A percentile compares a stretch with the other conserved stretches of the same genome.
Conservation (phyloP, 305 asterid genomes). For the Striga hermonthica region DNA sequence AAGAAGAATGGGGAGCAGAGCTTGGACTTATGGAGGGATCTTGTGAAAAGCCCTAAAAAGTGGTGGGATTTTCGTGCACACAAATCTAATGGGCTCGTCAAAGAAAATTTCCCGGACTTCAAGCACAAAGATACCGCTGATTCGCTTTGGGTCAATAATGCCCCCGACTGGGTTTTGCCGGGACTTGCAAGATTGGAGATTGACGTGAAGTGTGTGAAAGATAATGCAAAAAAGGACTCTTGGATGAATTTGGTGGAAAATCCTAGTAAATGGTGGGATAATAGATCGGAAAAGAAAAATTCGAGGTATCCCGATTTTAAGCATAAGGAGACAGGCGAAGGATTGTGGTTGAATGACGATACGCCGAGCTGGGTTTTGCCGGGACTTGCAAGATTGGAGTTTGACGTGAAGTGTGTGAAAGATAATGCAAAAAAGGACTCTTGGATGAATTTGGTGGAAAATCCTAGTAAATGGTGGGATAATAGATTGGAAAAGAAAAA, state of each 20-base stretch:
- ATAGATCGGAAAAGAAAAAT: constrained; percentile 44
- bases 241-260: constrained; percentile 55
- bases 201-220: constrained; percentile 32
- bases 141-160: constrained; percentile 45
- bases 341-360: constrained; percentile 40
- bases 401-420: constrained; percentile 34
- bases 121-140: constrained; percentile 50
- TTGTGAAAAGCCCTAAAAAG: constrained; percentile 47
- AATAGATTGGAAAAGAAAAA: constrained; percentile 46
- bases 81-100: constrained; percentile 46
- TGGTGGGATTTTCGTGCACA: constrained; percentile 67
- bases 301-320: constrained; percentile 67
- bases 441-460: constrained; percentile 52
- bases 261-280: constrained; percentile 74
- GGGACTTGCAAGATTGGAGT: constrained; percentile 44
- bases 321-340: constrained; percentile 59
- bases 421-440: constrained; percentile 24
- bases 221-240: constrained; percentile 23
- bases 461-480: constrained; percentile 74
- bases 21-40: constrained; percentile 55
- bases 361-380: constrained; percentile 48
- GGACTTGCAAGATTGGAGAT: constrained; percentile 46
- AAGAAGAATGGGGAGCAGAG: constrained; percentile 30
- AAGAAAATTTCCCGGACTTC: constrained; percentile 56
- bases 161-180: constrained; percentile 52